Evolutionary conservation across 306 rosid species (phyloP).

Genomic region (Quercus berberidifolia): DNA sequence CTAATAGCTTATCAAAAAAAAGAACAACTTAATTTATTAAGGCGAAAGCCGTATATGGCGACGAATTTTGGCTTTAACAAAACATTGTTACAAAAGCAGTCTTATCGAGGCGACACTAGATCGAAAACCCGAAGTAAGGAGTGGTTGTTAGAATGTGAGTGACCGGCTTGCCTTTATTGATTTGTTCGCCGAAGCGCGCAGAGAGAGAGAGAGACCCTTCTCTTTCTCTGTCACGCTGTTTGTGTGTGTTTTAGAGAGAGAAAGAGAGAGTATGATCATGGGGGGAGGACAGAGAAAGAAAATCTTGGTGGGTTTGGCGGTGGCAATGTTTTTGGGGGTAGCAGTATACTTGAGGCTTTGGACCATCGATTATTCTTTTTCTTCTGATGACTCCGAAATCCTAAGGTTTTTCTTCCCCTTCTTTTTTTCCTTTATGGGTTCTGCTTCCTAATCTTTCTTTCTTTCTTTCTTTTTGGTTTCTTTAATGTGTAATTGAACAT

Average conservation of each 20-base stretch:
- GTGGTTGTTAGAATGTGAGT: background rate
- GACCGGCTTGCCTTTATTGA: background rate
- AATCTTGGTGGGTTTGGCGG: constrained; percentile 42
- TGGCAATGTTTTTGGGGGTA: constrained; percentile 60
- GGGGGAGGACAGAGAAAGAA: constrained; percentile 13
- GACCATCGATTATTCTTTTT: constrained; percentile 54
- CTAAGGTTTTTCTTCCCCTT: constrained; percentile 38
- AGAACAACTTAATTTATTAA: too few species aligned
- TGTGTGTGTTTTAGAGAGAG: background rate
- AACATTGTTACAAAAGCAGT: too few species aligned
- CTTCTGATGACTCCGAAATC: constrained; percentile 56
- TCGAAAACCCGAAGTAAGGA: background rate
- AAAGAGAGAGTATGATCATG: constrained; percentile 9
- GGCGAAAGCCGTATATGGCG: too few species aligned
- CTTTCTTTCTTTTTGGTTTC: background rate
- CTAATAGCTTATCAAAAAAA: too few species aligned
- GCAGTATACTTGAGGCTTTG: constrained; percentile 69
- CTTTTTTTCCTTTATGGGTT: background rate
- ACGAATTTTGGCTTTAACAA: too few species aligned
- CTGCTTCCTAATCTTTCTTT: background rate
- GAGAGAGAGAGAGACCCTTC: background rate
- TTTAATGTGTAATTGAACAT: background rate
- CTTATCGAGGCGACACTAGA: background rate
- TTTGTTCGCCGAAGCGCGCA: background rate
- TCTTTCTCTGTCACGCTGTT: too few species aligned